Evolutionary conservation across 225 moss, liverwort and hornwort genomes (phyloP), one percentile per base, ranked within the genome.

Genomic region (Sphagnum tenellum): DNA sequence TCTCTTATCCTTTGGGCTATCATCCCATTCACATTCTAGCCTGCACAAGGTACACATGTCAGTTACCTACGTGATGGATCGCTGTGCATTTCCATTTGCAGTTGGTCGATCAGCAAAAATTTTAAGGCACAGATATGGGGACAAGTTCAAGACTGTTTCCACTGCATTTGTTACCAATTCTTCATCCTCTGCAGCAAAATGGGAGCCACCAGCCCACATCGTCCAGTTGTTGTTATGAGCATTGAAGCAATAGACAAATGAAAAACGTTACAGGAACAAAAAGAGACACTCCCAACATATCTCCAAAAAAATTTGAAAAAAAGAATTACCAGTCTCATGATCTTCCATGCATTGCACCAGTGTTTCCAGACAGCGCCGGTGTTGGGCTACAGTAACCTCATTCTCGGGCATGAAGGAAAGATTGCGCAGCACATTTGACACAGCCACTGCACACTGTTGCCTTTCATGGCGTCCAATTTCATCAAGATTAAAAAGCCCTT

Each of bases 321-420:
- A 8, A 11, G 6, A 8, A 56, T 67, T 69, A 87, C 86, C 86
- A 64, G 70, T 81, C 65, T 89, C 89, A 64, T 88, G 88, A 63
- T 96, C 92, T 71, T 96, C 89, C 82, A 96, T 71, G 70, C 88
- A 89, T 44, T 74, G 76, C 48, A 92, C 73, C 65, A 96, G 61
- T 62, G 88, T 87, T 68, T 92, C 89, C 49, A 96, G 61, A 49
- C 86, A 88, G 12, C 63, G 60, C 44, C 88, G 88, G 62, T 96
- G 84, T 67, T 89, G 86, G 11, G 95, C 95, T 82, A 92, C 90
- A 12, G 79, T 72, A 56, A 76, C 62, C 65, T 96, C 92, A 45
- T 92, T 96, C 74, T 96, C 95, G 14, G 92, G 86, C 89, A 92
- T 91, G 9, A 96, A 96, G 45, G 89, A 89, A 56, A 96, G 74